phyloP scores from a whole-genome alignment of 495 filamentous ascomycete genomes.

The Cercophora samala region DNA sequence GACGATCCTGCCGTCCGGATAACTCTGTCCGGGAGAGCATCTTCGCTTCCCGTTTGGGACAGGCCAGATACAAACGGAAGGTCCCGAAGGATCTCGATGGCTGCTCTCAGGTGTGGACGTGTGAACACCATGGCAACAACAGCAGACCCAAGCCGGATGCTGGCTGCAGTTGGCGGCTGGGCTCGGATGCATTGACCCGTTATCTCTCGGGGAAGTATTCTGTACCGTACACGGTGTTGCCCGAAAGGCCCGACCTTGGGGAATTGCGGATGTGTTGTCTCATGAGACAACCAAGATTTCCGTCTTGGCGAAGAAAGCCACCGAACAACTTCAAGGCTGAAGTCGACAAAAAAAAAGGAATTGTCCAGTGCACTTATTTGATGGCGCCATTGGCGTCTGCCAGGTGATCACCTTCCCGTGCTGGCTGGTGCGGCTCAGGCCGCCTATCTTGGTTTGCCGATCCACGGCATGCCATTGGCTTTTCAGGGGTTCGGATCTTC shows the following conservation, averaged over 20 bases:
- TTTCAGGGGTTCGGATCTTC: not conserved
- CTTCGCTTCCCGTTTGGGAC: not conserved
- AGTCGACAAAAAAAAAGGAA: not conserved
- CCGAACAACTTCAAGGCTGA: not conserved
- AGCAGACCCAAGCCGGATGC: not conserved
- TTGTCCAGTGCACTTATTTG: not conserved
- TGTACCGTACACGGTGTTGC: constrained; percentile 5
- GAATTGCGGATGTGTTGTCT: not conserved
- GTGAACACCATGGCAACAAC: no score
- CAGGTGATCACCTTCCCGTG: not conserved
- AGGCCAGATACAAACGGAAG: not conserved
- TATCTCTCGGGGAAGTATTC: not conserved
- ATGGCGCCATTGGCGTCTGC: not conserved
- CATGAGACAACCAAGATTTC: constrained; percentile 3
- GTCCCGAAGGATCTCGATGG: not conserved
- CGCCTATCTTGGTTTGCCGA: not conserved
- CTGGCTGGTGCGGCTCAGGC: not conserved
- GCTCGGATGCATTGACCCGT: constrained; percentile 8
- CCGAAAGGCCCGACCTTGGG: constrained; percentile 10
- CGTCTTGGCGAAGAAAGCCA: constrained; percentile 3
- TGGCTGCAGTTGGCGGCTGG: not conserved
- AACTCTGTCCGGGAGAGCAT: not conserved
- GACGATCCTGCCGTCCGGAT: not conserved
- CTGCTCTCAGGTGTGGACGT: not conserved
- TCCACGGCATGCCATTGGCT: not conserved